A percentile compares a stretch with the other conserved stretches of the same genome.
phyloP scores from a whole-genome alignment of 2,329 filamentous ascomycete genomes.

The Phoma sp. region DNA sequence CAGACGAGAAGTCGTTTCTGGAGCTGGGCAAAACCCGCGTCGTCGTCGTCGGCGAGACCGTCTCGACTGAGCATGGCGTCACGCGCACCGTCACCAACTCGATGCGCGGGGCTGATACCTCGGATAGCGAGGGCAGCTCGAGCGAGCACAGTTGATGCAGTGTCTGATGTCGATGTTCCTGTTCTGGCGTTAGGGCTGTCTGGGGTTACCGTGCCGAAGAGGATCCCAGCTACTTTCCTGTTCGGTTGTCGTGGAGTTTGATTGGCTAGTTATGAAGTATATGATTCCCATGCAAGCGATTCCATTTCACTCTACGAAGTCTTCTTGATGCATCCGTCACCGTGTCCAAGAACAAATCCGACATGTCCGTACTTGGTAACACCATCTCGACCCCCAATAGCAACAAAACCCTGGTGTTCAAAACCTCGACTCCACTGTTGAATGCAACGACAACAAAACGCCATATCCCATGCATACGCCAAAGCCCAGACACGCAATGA shows the following conservation, averaged over 20 bases:
- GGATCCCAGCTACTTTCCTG: slow-evolving; percentile 1
- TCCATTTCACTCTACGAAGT: background rate
- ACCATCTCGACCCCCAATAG: too few species aligned
- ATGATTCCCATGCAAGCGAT: too few species aligned
- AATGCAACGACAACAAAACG: slow-evolving; percentile 5
- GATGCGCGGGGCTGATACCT: slow-evolving; percentile 10
- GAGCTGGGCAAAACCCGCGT: slow-evolving; percentile 25
- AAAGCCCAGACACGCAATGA: slow-evolving; percentile 7
- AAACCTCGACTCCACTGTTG: slow-evolving; percentile 5
- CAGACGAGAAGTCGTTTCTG: slow-evolving; percentile 35
- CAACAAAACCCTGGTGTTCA: background rate
- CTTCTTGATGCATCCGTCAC: too few species aligned
- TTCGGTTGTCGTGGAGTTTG: background rate
- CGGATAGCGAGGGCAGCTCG: slow-evolving; percentile 22
- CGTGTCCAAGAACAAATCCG: too few species aligned
- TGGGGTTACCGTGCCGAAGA: background rate
- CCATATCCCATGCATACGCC: slow-evolving; percentile 9
- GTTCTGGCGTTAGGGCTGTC: slow-evolving; percentile 1
- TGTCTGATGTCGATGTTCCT: background rate
- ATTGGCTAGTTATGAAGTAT: background rate
- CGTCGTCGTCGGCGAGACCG: slow-evolving; percentile 39
- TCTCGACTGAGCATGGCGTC: slow-evolving; percentile 21
- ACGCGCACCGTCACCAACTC: slow-evolving; percentile 14
- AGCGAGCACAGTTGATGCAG: slow-evolving; percentile 18
- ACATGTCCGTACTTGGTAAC: too few species aligned